Base-by-base conservation (phyloP, 2,329 filamentous ascomycete species). In the Catunica adiposa region DNA sequence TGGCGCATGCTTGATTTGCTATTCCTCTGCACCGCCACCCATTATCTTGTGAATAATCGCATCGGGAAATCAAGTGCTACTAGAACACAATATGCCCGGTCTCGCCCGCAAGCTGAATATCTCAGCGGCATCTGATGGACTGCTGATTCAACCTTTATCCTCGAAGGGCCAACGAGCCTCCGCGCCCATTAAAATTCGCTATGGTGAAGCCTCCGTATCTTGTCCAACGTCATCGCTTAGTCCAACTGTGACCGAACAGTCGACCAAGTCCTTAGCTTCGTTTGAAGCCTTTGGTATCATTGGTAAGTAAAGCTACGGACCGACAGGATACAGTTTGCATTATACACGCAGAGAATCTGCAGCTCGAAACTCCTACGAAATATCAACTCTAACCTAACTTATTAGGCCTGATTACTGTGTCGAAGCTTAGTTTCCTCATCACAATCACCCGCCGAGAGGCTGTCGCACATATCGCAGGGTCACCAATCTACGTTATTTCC, bases 401-500 rank as follows among this genome's bases (percentile, higher is more conserved):
- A 3, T 15, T 60, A 97, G 90, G 92, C 22, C 71, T 98, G 1
- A 77, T 98, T 47, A 87, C 82, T 37, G 79, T 97, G 58, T 86
- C 89, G 22, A 84, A 82, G 38, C 78, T 83, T 26, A 86, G 82
- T 60, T 97, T 90, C 68, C 77, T 98, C 5, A 78, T 98, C 57
- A 84, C 87, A 9, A 94, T 98, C 63, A 89, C 84, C 22, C 79
- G 82, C 57, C 85, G 90, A 50, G 79, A 94, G 63, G 86, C 94
- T 66, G 89, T 97, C 52, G 92, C 92, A 2, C 83, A 89, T 61
- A 81, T 97, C 52, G 81, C 83, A 61, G 88, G 87, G 4, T 82
- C 79, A 56, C 83, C 89, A 0, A 73, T 97, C 56, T 98, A 94
- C 67, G 82, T 88, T 40, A 80, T 96, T 58, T 92, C 85, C 46